Base-by-base conservation (phyloP, 805 yeast species). In the Myxozyma vanderwaltii region DNA sequence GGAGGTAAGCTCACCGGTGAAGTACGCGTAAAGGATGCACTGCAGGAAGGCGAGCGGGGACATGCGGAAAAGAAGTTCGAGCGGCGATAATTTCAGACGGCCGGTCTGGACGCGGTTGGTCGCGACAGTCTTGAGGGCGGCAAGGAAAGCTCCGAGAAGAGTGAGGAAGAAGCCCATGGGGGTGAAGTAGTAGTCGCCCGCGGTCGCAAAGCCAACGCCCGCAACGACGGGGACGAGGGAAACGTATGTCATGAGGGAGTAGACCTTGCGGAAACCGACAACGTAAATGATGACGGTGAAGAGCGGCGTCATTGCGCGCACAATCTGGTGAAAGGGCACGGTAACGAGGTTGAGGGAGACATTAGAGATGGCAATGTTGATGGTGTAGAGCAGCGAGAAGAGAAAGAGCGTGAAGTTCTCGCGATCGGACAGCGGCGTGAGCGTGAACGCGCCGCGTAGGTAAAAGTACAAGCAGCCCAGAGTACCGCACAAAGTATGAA, bases 81-180 rank as follows among this genome's bases (percentile, higher is more conserved):
- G 59, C 1, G 70, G 69, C 15, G 68, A 64, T 24, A 68, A 58
- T 38, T 55, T 44, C 38, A 68, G 67, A n/a, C 67, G 60, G 48
- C 70, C 70, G 36, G 69, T 67, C 62, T 67, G 71, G 33, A 68
- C 64, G 4, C 67, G 65, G 61, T 68, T 68, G 33, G 70, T 68
- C 38, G 61, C 70, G 35, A 68, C 70, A n/a, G 70, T 68, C 59
- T 68, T 68, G 38, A 68, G 48, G 13, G 70, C 70, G 6, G 70
- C 70, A 31, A 68, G 48, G 48, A 66, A 52, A 10, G 70, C 70
- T 31, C 70, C 70, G 35, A 68, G 66, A 10, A 68, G 58, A 33
- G 70, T 68, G 44, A 68, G 64, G 43, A 68, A 29, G 55, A 68
- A 64, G 17, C 70, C 70, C 63, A 68, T 61, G 39, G 68, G 56